Conservation (phyloP, 805 yeast genomes). For the Pichia insulana region DNA sequence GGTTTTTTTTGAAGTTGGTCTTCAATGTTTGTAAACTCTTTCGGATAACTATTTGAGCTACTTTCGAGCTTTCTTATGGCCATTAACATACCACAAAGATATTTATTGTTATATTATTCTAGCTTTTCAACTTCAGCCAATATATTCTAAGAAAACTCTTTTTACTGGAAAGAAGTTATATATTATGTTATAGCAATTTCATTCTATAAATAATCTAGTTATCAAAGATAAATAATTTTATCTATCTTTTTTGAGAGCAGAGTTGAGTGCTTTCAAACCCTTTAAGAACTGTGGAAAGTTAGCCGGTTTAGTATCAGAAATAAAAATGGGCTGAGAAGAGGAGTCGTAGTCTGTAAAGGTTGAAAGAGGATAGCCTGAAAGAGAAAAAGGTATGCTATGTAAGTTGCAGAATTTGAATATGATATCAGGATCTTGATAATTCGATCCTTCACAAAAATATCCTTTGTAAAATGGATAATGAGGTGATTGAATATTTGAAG, state of each 20-base stretch:
- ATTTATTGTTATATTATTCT: no score
- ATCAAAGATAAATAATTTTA: not conserved
- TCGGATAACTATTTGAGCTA: no score
- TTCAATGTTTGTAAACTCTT: no score
- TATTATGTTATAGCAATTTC: no score
- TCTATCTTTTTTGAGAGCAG: no score
- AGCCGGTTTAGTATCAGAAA: constrained; percentile 1
- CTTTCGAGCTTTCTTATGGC: no score
- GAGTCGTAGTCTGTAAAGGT: not conserved
- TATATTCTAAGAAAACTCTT: no score
- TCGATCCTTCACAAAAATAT: not conserved
- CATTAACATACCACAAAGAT: no score
- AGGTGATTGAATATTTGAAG: not conserved
- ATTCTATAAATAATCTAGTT: not conserved
- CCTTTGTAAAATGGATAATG: constrained; percentile 5
- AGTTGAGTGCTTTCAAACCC: not conserved
- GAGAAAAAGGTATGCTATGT: constrained; percentile 5
- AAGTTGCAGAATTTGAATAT: constrained; percentile 8
- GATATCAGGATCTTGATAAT: constrained; percentile 8
- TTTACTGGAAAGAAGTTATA: no score
- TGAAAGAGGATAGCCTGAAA: constrained; percentile 10
- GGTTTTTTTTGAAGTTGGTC: no score
- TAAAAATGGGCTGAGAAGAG: constrained; percentile 1
- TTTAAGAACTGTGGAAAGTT: constrained; percentile 2
- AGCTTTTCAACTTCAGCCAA: no score